Base-by-base conservation (phyloP, 345 rosid species). In the Dovyalis caffra region DNA sequence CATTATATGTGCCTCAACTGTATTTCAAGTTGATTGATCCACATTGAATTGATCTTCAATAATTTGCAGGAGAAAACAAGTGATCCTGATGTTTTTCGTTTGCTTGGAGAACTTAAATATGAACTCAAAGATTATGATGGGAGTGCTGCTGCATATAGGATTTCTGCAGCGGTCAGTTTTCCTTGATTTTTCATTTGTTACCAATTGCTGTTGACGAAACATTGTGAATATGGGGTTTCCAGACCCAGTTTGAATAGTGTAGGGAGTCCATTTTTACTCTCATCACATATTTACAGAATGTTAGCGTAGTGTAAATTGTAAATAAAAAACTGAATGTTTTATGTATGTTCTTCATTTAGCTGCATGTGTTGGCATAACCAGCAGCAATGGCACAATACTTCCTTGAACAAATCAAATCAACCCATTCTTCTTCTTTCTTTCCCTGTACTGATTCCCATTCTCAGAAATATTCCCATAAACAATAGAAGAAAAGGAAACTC, bases 51-150 rank as follows among this genome's bases (percentile, higher is more conserved):
- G n/a, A 28, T 70, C 45, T 57, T 77, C 73, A 61, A 80, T 82
- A 64, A 66, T 82, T 77, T 78, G 70, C 82, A 95, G 99, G 95
- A 81, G 76, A 92, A 90, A 80, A 88, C 91, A 70, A 83, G 74
- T 34, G 97, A 91, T 80, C 93, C 95, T 73, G 94, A 91, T 58
- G 95, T 90, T 67, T 89, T 87, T 51, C 89, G 91, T 78, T 89
- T 95, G 92, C 92, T 92, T 74, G 99, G 97, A 72, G 97, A 95
- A 82, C 92, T 91, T 68, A 95, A 92, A 82, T 92, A 82, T 81
- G 91, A 89, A 80, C 97, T 95, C 57, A 83, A 85, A 83, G 97
- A 92, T 85, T 95, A 88, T 83, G 95, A 89, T 45, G 95, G 99
- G 68, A 95, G 99, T 84, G 87, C 77, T 70, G 88, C 89, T 78